Percentiles rank a stretch among this genome's conserved stretches.
phyloP scores from a whole-genome alignment of 1,284 basidiomycete species.

The Apiotrichum montevideense region DNA sequence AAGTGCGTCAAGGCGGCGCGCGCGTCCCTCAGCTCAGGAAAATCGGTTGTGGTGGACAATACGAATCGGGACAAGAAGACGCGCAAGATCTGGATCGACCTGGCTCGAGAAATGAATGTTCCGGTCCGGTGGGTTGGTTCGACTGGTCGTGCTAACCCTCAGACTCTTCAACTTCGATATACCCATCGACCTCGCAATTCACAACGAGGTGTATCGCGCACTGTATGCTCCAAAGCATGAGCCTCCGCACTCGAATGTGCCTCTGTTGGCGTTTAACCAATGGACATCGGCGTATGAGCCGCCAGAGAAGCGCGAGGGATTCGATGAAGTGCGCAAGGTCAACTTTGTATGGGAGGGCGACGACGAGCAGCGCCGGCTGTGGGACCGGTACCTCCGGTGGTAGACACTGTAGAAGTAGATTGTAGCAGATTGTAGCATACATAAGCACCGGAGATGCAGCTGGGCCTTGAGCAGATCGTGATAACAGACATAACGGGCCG shows the following conservation, averaged over 20 bases:
- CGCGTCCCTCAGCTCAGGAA: conserved; percentile 54
- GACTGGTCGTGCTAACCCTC: too few relatives aligned
- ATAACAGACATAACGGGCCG: too few relatives aligned
- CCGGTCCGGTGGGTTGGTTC: conserved; percentile 58
- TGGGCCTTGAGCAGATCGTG: too few relatives aligned
- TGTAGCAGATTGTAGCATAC: too few relatives aligned
- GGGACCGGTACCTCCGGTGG: conserved; percentile 61
- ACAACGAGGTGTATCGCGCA: conserved; percentile 81
- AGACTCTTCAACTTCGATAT: conserved; percentile 70
- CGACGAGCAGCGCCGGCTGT: conserved; percentile 61
- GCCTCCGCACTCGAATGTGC: conserved; percentile 55
- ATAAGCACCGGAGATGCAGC: too few relatives aligned
- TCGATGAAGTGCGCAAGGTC: conserved; percentile 64
- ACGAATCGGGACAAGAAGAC: conserved; percentile 70
- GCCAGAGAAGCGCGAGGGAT: conserved; percentile 63
- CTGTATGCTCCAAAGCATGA: conserved; percentile 44
- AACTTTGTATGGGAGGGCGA: conserved; percentile 73
- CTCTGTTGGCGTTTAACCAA: conserved; percentile 58
- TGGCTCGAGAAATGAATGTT: conserved; percentile 57
- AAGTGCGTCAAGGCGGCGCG: conserved; percentile 67
- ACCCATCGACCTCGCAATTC: conserved; percentile 70
- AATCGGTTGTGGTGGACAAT: conserved; percentile 77
- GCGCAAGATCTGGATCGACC: conserved; percentile 61
- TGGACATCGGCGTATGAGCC: conserved; percentile 63
- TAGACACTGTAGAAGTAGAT: too few relatives aligned